Conservation (phyloP, 768 basidiomycete genomes). For the Pulveroboletus sp. region DNA sequence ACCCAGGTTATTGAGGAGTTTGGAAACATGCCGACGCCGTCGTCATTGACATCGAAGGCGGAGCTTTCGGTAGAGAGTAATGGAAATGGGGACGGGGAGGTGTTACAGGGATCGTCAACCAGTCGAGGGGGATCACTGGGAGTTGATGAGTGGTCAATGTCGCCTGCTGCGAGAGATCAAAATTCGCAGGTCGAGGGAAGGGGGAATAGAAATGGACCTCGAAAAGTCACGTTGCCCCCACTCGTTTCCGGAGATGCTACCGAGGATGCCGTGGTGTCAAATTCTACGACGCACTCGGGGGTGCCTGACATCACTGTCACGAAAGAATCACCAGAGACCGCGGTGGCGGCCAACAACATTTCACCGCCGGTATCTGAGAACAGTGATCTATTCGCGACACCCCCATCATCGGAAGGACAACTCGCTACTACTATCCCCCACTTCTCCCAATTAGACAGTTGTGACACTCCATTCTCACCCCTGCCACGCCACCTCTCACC, state of each 20-base stretch:
- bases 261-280: neutral
- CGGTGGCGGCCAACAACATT: neutral
- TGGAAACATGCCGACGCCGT: slow-evolving; percentile 10
- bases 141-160: neutral
- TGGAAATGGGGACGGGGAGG: too few relatives aligned
- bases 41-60: neutral
- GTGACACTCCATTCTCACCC: slow-evolving; percentile 1
- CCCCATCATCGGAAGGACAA: neutral
- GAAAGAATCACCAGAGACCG: neutral
- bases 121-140: neutral
- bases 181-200: neutral
- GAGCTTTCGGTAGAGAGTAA: neutral
- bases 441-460: neutral
- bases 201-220: neutral
- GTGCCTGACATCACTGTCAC: neutral
- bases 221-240: neutral
- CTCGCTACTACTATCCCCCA: neutral
- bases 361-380: neutral
- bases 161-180: too few relatives aligned
- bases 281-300: neutral
- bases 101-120: too few relatives aligned
- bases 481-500: neutral
- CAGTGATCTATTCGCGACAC: neutral
- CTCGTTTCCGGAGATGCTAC: neutral
- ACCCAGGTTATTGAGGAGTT: too few relatives aligned